A percentile compares a stretch with the other conserved stretches of the same genome.
phyloP scores from a whole-genome alignment of 2,329 filamentous ascomycete species.

The Colletotrichum graminicola region DNA sequence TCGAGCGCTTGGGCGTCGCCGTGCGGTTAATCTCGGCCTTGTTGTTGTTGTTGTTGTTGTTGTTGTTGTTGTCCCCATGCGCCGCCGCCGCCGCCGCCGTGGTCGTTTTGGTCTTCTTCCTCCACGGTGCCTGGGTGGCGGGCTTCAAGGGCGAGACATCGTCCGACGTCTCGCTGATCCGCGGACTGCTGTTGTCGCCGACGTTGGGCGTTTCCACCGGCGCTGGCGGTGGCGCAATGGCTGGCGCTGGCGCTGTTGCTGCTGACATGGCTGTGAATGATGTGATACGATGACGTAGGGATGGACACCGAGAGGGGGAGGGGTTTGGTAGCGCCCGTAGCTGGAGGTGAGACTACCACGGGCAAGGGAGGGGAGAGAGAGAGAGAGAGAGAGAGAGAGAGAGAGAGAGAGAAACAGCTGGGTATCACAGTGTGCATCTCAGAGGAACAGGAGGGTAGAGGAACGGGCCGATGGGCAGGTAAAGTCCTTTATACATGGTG shows the following conservation, averaged over 20 bases:
- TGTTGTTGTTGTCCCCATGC: neutral
- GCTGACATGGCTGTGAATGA: slow-evolving; percentile 25
- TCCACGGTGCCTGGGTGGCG: slow-evolving; percentile 16
- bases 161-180: slow-evolving; percentile 35
- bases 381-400: neutral
- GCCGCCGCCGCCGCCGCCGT: no score
- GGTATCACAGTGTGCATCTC: slow-evolving; percentile 24
- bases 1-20: slow-evolving; percentile 57
- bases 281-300: slow-evolving; percentile 12
- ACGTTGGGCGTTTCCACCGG: neutral
- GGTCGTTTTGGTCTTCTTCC: slow-evolving; percentile 3
- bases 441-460: neutral
- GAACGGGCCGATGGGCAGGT: slow-evolving; percentile 8
- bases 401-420: neutral
- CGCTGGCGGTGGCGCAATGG: slow-evolving; percentile 11
- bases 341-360: neutral
- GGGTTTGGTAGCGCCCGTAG: neutral
- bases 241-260: neutral
- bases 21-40: slow-evolving; percentile 26
- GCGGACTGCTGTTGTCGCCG: slow-evolving; percentile 5
- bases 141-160: slow-evolving; percentile 34
- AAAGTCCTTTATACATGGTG: slow-evolving; percentile 10
- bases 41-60: no score
- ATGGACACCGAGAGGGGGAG: neutral
- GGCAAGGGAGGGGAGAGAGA: neutral